Evolutionary conservation across 306 rosid species (phyloP), one percentile per base, ranked within the genome.

Genomic region (Adenanthera pavonina): DNA sequence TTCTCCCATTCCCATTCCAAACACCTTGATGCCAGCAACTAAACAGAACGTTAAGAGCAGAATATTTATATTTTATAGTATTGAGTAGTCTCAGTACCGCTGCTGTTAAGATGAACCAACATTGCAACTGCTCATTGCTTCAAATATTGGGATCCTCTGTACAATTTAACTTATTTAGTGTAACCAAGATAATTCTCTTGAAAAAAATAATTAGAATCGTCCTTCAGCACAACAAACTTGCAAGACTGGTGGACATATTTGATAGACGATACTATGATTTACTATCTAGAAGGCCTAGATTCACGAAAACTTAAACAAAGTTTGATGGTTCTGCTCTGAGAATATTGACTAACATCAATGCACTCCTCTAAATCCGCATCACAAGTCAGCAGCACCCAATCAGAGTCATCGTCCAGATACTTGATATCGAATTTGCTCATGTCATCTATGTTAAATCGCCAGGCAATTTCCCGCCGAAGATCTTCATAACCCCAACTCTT

Each of bases 341-440:
- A 87, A 53, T 92, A 83, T 84, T 81, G 91, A 72, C 83, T 84
- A 15, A 96, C 93, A 83, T 91, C 98, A 81, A 96, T 85, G 79
- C 99, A 96, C 81, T 96, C 99, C 81, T 92, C 97, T 61, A 92
- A 84, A 86, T 96, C 98, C 79, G 89, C 91, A 86, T 94, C 98
- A 86, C 98, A 91, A 41, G 98, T 94, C 64, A 94, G 86, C 53
- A 96, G 84, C 17, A 96, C 93, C 99, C 99, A 92, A 60, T 96
- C 99, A 7, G 82, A 82, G 52, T 96, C 99, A 80, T 96, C 99
- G 40, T 96, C 99, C 89, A 96, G 90, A 79, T 96, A 96, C 82
- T 91, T 96, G 60, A 96, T 47, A 84, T 90, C 89, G 6, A 75
- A 93, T 70, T 69, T 85, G 77, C 82, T 87, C 90, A 90, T 85